These are phyloP conservation scores for Forsythia suspensa DNA, from an alignment of 257 asterid genomes.

Conservation along the genomic window DNA sequence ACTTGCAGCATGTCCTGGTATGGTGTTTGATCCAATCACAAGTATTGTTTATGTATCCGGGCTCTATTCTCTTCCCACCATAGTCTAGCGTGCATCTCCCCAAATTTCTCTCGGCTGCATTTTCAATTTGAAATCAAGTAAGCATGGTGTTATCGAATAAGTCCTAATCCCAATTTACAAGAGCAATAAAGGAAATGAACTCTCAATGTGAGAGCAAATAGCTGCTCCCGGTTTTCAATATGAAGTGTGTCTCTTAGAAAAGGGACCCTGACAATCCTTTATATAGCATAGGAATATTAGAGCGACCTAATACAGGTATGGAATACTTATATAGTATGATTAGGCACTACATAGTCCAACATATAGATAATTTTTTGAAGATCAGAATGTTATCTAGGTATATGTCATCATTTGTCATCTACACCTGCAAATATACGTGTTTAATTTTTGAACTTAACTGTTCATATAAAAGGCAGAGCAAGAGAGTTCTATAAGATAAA, in stretches of 20 bases:
- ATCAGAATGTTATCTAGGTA: too few relatives aligned
- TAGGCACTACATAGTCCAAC: background rate
- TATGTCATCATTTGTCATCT: too few relatives aligned
- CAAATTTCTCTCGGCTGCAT: slow-evolving; percentile 69
- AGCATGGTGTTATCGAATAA: background rate
- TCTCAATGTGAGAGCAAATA: too few relatives aligned
- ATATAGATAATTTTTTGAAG: background rate
- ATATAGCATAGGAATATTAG: background rate
- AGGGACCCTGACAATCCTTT: background rate
- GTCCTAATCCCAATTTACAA: background rate
- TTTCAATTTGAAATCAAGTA: slow-evolving; percentile 3
- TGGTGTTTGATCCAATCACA: slow-evolving; percentile 27
- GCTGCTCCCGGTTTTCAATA: too few relatives aligned
- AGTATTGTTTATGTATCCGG: slow-evolving; percentile 60
- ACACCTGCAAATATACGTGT: too few relatives aligned
- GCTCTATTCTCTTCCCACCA: slow-evolving; percentile 83
- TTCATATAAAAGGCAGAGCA: too few relatives aligned
- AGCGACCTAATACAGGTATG: background rate
- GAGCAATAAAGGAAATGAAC: background rate
- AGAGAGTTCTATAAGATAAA: too few relatives aligned
- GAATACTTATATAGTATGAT: background rate
- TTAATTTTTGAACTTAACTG: too few relatives aligned
- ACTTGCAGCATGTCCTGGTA: slow-evolving; percentile 12
- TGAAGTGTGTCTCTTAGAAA: background rate
- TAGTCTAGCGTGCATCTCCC: slow-evolving; percentile 64